phyloP scores from a whole-genome alignment of 2,329 filamentous ascomycete genomes.

The Gremmenia infestans region DNA sequence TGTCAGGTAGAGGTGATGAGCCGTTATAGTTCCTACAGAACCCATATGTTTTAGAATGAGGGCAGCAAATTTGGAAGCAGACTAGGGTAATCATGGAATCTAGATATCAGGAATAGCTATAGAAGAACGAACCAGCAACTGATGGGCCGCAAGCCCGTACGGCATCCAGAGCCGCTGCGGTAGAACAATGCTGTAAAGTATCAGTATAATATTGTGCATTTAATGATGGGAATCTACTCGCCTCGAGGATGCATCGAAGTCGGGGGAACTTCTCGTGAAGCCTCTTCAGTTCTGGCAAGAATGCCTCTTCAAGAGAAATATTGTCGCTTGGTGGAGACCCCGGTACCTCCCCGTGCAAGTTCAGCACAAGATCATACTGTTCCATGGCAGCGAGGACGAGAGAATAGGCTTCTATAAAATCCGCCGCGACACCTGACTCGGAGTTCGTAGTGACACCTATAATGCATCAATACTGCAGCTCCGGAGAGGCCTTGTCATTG shows the following conservation, averaged over 20 bases:
- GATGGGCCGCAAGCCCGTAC: slow-evolving; percentile 71
- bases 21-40: slow-evolving; percentile 33
- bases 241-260: slow-evolving; percentile 49
- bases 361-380: slow-evolving; percentile 71
- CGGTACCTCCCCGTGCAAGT: slow-evolving; percentile 79
- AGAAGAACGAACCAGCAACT: slow-evolving; percentile 43
- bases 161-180: slow-evolving; percentile 70
- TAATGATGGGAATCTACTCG: neutral
- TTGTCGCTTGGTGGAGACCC: slow-evolving; percentile 29
- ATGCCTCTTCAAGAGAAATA: slow-evolving; percentile 55
- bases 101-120: too few species aligned
- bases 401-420: slow-evolving; percentile 61
- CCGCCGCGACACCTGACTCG: slow-evolving; percentile 57
- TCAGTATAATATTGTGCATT: neutral
- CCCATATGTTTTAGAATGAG: slow-evolving; percentile 1
- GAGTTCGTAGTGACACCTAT: slow-evolving; percentile 64
- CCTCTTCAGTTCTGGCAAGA: slow-evolving; percentile 70
- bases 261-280: slow-evolving; percentile 71
- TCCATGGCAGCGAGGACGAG: slow-evolving; percentile 85
- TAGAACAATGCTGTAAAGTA: slow-evolving; percentile 69
- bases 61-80: too few species aligned
- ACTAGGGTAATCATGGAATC: too few species aligned
- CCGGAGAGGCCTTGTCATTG: slow-evolving; percentile 52
- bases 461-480: neutral
- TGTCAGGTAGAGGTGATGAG: slow-evolving; percentile 10